phyloP scores from a whole-genome alignment of 768 basidiomycete genomes.

The Auricularia sp. region DNA sequence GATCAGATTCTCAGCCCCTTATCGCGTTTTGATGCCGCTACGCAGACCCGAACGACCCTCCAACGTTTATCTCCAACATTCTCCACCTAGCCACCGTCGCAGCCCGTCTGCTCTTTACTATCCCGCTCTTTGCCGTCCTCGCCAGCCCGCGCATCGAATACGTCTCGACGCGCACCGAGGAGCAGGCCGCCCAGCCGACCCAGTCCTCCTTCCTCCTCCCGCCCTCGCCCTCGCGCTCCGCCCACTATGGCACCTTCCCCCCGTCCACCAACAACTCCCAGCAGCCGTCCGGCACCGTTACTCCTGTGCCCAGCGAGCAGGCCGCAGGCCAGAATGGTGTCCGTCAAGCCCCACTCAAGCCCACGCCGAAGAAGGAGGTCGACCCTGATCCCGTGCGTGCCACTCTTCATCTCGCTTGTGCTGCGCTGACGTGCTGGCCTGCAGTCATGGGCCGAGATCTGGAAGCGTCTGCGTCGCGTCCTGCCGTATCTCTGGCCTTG shows the following conservation, averaged over 20 bases:
- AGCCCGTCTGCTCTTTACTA: conserved; percentile 33
- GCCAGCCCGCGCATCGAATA: conserved; percentile 58
- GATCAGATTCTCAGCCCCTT: neutral
- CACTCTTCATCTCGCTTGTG: neutral
- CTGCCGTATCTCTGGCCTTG: conserved; percentile 81
- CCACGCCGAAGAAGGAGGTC: conserved; percentile 19
- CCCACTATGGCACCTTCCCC: conserved; percentile 67
- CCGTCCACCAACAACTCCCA: conserved; percentile 43
- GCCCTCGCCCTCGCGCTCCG: conserved; percentile 34
- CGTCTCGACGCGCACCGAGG: conserved; percentile 34
- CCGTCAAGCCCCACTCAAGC: conserved; percentile 12
- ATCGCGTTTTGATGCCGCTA: neutral
- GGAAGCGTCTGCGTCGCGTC: conserved; percentile 53
- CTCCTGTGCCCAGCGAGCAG: conserved; percentile 19
- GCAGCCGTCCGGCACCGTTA: conserved; percentile 30
- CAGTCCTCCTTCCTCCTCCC: conserved; percentile 48
- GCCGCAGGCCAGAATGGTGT: neutral
- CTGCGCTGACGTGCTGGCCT: too few species aligned
- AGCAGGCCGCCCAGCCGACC: conserved; percentile 32
- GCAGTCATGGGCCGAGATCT: conserved; percentile 55
- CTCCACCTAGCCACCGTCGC: neutral
- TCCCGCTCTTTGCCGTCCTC: conserved; percentile 51
- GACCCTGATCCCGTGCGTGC: conserved; percentile 30
- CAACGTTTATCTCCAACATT: neutral
- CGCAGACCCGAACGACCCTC: neutral